These are phyloP conservation scores for Thelonectria rubi DNA, from an alignment of 2,329 filamentous ascomycete genomes.

Conservation along the genomic window DNA sequence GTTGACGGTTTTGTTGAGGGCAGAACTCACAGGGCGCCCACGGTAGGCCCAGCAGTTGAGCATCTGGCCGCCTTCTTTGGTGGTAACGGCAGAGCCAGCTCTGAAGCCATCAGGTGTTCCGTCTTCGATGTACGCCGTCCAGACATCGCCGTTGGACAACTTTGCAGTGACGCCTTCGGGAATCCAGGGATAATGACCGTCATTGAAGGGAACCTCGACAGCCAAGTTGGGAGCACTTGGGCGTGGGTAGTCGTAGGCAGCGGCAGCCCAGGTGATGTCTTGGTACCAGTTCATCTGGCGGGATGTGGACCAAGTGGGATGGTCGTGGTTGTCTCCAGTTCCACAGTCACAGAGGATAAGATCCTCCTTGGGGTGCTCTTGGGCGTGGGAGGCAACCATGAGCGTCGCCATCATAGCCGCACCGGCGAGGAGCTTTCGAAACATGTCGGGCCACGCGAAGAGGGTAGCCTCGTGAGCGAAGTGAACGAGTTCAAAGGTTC, in stretches of 20 bases:
- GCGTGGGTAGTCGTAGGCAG: conserved; percentile 44
- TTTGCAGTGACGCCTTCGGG: conserved; percentile 49
- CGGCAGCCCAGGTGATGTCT: conserved; percentile 49
- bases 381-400: conserved; percentile 31
- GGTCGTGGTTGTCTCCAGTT: conserved; percentile 52
- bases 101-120: conserved; percentile 52
- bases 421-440: conserved; percentile 35
- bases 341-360: conserved; percentile 55
- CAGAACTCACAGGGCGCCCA: conserved; percentile 50
- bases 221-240: conserved; percentile 50
- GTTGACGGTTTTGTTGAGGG: conserved; percentile 51
- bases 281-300: conserved; percentile 57
- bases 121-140: conserved; percentile 54
- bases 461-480: not conserved
- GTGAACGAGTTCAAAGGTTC: not conserved
- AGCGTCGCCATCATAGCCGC: conserved; percentile 39
- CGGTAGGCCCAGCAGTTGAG: conserved; percentile 55
- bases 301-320: conserved; percentile 53
- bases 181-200: conserved; percentile 52
- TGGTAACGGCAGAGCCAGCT: conserved; percentile 52
- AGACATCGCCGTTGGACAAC: conserved; percentile 51
- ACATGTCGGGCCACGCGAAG: conserved; percentile 32
- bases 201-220: conserved; percentile 50
- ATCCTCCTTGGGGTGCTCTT: conserved; percentile 47
- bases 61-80: conserved; percentile 50